Evolutionary conservation across 1,284 basidiomycete species (phyloP), one percentile per base, ranked within the genome.

Genomic region (Cutaneotrichosporon curvatum): DNA sequence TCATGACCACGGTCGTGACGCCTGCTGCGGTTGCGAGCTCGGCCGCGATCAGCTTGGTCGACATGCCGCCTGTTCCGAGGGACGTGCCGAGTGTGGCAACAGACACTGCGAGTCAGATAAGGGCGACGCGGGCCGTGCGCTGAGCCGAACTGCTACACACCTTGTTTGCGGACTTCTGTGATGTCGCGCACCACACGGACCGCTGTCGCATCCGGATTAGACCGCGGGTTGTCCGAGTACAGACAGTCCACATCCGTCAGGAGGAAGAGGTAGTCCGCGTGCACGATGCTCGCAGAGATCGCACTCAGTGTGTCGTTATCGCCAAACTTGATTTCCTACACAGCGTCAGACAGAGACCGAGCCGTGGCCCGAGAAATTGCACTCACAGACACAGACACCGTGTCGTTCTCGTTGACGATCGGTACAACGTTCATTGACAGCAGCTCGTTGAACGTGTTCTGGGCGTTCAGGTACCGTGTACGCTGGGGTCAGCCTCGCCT

Each of bases 301-400:
- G 94, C 94, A 22, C 91, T 96, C 16, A 99, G 76, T 0, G 94
- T 97, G 67, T 99, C 95, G 66, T 98, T 98, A 74, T 98, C 95
- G 42, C 95, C 94, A 63, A 98, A 99, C 84, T 94, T 94, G 59
- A 98, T 95, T 83, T 99, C 94, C 87, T 90, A 60, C 2, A 31
- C 9, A 28, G n/a, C 32, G 43, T 37, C 41, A 45, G 45, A 28
- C 20, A 36, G 30, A 31, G 23, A 7, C 12, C 18, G 14, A 23
- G 19, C 16, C 8, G 23, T 4, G 9, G 28, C 22, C n/a, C 18
- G 22, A 10, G 20, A 3, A 8, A 4, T 14, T 3, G 30, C 14
- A 80, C 84, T 69, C 65, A 91, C 88, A 72, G 86, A 88, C 48
- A 96, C 91, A 18, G 89, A 91, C 16, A 96, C 82, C 0, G 91